These are phyloP conservation scores for Komagataella ulmi DNA, from an alignment of 805 yeast genomes.

Conservation along the genomic window DNA sequence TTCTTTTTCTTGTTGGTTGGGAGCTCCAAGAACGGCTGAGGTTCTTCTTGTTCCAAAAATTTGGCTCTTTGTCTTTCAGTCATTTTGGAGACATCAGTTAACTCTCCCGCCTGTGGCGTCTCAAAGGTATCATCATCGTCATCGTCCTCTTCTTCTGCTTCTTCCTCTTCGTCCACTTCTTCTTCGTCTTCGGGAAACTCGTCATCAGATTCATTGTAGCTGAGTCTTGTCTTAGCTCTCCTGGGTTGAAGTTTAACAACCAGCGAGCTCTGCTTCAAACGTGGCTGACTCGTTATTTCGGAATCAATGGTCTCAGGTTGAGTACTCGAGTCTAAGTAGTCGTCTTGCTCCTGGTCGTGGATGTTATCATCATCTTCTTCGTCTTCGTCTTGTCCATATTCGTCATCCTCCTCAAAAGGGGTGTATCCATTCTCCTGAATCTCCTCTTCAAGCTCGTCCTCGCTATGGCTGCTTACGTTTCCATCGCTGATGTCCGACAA, in stretches of 20 bases:
- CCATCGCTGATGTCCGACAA: not conserved
- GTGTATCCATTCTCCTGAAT: constrained; percentile 1
- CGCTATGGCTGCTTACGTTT: not conserved
- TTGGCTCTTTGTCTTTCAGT: constrained; percentile 45
- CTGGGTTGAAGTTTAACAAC: constrained; percentile 6
- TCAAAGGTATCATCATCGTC: constrained; percentile 13
- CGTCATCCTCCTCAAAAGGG: not conserved
- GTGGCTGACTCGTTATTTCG: not conserved
- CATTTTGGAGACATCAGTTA: constrained; percentile 31
- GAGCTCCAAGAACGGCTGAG: constrained; percentile 15
- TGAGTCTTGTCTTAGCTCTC: constrained; percentile 2
- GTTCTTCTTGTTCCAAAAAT: constrained; percentile 18
- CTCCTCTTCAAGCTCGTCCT: constrained; percentile 1
- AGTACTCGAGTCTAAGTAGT: constrained; percentile 3
- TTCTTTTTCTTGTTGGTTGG: constrained; percentile 33
- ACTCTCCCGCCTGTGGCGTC: constrained; percentile 18
- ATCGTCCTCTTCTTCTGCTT: constrained; percentile 8
- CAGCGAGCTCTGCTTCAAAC: constrained; percentile 5
- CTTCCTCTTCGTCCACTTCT: constrained; percentile 5
- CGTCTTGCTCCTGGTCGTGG: constrained; percentile 4
- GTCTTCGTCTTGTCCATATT: constrained; percentile 6
- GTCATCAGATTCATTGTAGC: constrained; percentile 1
- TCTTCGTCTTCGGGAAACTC: constrained; percentile 3
- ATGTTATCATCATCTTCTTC: constrained; percentile 9
- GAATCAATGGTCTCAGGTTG: not conserved